Base-by-base conservation (phyloP, 2,329 filamentous ascomycete genomes). In the Penicillium sp. region DNA sequence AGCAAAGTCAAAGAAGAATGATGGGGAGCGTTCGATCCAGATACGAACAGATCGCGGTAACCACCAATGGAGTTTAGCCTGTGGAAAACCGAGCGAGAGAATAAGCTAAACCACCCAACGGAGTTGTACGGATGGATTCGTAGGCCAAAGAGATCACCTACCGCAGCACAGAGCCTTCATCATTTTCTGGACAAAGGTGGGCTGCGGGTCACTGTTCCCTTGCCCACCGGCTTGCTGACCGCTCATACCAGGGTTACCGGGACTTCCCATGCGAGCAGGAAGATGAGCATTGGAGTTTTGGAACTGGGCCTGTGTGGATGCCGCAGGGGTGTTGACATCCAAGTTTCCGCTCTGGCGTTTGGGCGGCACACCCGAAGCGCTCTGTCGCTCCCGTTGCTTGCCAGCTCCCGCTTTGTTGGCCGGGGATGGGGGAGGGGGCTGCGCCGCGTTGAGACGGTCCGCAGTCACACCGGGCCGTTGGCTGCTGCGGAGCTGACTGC, bases 261-360 rank as follows among this genome's bases (percentile, higher is more conserved):
- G 73, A 53, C 73, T 78, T 52, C 79, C 80, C 58, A 84, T 76
- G 62, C 81, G 82, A 40, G 64, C 62, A 43, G 86, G 81, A 57
- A 95, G 79, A 70, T 95, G 93, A 69, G 89, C 88, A 65, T 86
- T 88, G 75, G 89, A 95, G 79, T 89, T 91, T 76, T 95, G 90
- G 78, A 95, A 96, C 68, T 96, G 91, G 58, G 91, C 91, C 72
- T 94, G 88, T 56, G 89, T 96, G 66, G 89, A 95, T 62, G 86
- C 88, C 66, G 90, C 85, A 60, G 90, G 88, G 56, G 90, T 91
- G 65, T 83, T 82, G 69, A 86, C 82, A 69, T 94, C 88, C 69
- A 71, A 54, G 43, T 66, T 69, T 57, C 66, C 71, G 79, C 84
- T 90, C 73, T 81, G 82, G 75, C 89, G 83, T 77, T 90, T 87